A percentile compares a stretch with the other conserved stretches of the same genome.
Evolutionary conservation across 345 rosid species (phyloP).

Genomic region (Heritiera fomes): DNA sequence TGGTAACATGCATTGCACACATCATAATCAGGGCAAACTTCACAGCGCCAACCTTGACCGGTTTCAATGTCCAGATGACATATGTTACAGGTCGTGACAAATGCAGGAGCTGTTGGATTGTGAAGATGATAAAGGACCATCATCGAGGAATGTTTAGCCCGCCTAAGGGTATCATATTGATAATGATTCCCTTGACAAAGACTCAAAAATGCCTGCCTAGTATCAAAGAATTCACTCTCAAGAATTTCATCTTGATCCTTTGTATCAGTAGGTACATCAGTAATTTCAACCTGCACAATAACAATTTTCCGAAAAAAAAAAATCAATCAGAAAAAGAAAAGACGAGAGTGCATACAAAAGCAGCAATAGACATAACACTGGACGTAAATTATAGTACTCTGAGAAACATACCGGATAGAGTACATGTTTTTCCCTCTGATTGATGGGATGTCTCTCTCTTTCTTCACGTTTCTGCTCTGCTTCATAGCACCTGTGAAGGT

Average conservation of each 20-base stretch:
- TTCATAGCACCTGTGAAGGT: constrained; percentile 74
- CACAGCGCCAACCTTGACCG: constrained; percentile 99
- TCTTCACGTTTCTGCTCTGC: constrained; percentile 82
- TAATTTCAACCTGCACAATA: constrained; percentile 60
- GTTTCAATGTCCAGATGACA: constrained; percentile 92
- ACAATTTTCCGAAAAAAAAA: constrained; percentile 14
- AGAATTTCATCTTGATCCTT: constrained; percentile 96
- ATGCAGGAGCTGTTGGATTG: constrained; percentile 98
- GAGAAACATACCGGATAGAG: constrained; percentile 68
- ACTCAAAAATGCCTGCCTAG: constrained; percentile 97
- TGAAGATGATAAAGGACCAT: constrained; percentile 99
- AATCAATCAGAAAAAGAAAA: constrained; percentile 18
- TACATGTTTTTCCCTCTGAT: constrained; percentile 70
- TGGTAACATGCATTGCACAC: constrained; percentile 86
- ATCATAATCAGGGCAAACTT: constrained; percentile 94
- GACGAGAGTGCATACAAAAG: constrained; percentile 12
- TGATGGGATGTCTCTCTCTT: constrained; percentile 80
- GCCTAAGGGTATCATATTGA: constrained; percentile 95
- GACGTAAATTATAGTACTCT: constrained; percentile 5
- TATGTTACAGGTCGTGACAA: constrained; percentile 85
- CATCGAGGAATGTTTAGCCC: constrained; percentile 99
- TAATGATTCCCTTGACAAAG: constrained; percentile 99
- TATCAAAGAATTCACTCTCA: constrained; percentile 95
- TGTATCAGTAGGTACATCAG: constrained; percentile 72
- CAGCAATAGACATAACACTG: constrained; percentile 7